phyloP scores from a whole-genome alignment of 768 basidiomycete species.

The Auricularia sp. region DNA sequence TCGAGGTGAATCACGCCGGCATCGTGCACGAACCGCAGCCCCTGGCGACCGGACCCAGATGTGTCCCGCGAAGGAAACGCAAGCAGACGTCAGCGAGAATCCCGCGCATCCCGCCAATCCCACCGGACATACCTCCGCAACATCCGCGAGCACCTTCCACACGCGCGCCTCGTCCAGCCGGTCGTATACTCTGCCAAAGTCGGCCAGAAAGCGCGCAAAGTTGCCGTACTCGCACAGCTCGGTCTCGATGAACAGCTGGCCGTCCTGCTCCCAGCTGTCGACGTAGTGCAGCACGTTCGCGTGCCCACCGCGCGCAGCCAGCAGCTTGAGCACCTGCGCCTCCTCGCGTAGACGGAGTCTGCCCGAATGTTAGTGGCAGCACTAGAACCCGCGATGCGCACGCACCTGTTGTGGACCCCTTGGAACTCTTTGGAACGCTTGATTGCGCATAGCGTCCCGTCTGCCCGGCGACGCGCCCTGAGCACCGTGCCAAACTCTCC shows the following conservation, averaged over 20 bases:
- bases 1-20: constrained; percentile 89
- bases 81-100: constrained; percentile 14
- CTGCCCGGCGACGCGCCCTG: constrained; percentile 62
- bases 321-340: constrained; percentile 79
- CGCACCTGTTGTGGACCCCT: constrained; percentile 84
- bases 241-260: constrained; percentile 82
- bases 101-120: not conserved
- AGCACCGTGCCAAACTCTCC: constrained; percentile 93
- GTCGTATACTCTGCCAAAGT: constrained; percentile 78
- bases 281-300: constrained; percentile 76
- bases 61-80: constrained; percentile 20
- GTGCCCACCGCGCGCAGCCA: constrained; percentile 33
- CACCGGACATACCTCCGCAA: constrained; percentile 53
- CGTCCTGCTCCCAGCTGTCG: constrained; percentile 94
- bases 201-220: constrained; percentile 81
- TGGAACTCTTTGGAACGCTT: constrained; percentile 93
- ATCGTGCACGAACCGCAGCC: constrained; percentile 81
- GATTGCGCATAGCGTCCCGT: constrained; percentile 57
- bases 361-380: constrained; percentile 11
- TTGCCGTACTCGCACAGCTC: constrained; percentile 92
- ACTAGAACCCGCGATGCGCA: constrained; percentile 5
- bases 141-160: constrained; percentile 91
- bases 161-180: constrained; percentile 83
- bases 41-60: constrained; percentile 32
- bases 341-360: constrained; percentile 87